A percentile compares a stretch with the other conserved stretches of the same genome.
Evolutionary conservation across 805 yeast genomes (phyloP).

Genomic region (Saccharomyces paradoxus): DNA sequence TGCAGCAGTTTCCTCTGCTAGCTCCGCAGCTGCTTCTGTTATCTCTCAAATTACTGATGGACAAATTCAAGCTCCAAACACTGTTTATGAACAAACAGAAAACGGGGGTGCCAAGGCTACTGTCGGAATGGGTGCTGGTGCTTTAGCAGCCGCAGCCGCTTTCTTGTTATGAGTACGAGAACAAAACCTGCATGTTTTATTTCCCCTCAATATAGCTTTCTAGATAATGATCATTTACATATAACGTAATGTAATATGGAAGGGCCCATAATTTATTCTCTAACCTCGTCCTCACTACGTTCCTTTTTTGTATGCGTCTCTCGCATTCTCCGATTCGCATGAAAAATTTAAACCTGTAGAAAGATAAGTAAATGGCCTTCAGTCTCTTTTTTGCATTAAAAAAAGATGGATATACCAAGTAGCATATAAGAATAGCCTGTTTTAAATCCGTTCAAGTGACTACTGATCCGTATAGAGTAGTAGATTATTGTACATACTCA

Average conservation of each 20-base stretch:
- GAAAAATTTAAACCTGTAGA: neutral
- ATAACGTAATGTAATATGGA: neutral
- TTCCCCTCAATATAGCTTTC: neutral
- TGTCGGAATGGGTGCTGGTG: constrained; percentile 20
- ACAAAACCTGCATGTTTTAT: neutral
- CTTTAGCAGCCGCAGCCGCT: constrained; percentile 14
- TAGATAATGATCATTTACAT: neutral
- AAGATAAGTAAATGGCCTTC: neutral
- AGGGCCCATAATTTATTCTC: neutral
- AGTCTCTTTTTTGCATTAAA: no score
- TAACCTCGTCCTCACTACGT: neutral
- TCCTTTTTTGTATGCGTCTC: neutral
- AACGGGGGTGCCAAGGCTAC: constrained; percentile 25
- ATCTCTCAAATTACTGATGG: constrained; percentile 11
- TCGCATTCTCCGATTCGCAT: neutral
- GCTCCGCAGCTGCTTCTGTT: constrained; percentile 5
- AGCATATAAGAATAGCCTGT: neutral
- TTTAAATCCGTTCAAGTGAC: neutral
- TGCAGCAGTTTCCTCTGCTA: constrained; percentile 18
- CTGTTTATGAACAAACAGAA: constrained; percentile 7
- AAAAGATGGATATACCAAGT: neutral
- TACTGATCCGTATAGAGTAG: neutral
- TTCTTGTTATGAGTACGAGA: constrained; percentile 5
- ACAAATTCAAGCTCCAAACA: constrained; percentile 10
- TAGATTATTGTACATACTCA: neutral